phyloP scores from a whole-genome alignment of 352 stramenopile genomes.

The Phytopythium chamaehyphon region DNA sequence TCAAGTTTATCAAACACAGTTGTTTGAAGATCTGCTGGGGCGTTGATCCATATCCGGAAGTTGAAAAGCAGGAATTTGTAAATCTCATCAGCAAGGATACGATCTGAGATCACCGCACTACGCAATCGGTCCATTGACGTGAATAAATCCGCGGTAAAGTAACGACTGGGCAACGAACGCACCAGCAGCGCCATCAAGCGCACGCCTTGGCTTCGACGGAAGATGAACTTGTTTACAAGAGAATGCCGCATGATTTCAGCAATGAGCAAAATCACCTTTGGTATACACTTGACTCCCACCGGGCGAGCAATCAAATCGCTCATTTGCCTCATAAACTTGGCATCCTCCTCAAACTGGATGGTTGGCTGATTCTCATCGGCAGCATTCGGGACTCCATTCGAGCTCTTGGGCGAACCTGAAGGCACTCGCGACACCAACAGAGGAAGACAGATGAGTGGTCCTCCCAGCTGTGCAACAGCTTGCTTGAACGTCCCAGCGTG shows the following conservation, averaged over 20 bases:
- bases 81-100: constrained; percentile 74
- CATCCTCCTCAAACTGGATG: constrained; percentile 73
- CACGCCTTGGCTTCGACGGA: constrained; percentile 71
- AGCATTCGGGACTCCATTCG: not conserved
- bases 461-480: constrained; percentile 57
- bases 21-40: constrained; percentile 58
- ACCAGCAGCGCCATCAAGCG: constrained; percentile 65
- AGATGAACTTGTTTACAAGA: constrained; percentile 86
- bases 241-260: constrained; percentile 86
- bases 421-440: constrained; percentile 37
- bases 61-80: constrained; percentile 85
- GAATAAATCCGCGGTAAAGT: constrained; percentile 65
- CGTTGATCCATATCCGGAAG: constrained; percentile 83
- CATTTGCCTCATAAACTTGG: constrained; percentile 72
- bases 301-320: constrained; percentile 67
- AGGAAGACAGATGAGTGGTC: constrained; percentile 59
- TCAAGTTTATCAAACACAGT: constrained; percentile 82
- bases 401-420: constrained; percentile 19
- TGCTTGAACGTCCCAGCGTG: constrained; percentile 72
- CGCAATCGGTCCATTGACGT: constrained; percentile 68
- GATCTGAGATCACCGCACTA: constrained; percentile 75
- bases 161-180: constrained; percentile 56
- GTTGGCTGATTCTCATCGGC: constrained; percentile 8
- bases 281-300: constrained; percentile 60
- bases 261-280: constrained; percentile 72